phyloP scores from a whole-genome alignment of 1,139 yeast genomes.

The Yamadazyma oceani region DNA sequence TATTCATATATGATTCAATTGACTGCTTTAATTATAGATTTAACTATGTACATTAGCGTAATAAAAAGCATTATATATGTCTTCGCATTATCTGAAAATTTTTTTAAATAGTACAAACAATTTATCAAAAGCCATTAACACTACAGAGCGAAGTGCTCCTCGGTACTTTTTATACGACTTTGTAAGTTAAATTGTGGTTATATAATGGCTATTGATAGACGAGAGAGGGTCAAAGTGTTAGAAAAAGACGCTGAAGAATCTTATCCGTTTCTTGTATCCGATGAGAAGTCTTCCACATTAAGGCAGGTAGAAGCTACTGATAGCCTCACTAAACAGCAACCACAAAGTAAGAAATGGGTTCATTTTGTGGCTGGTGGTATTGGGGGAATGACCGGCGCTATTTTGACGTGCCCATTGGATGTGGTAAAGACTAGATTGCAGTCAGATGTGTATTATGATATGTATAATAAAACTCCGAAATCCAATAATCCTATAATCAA shows the following conservation, averaged over 20 bases:
- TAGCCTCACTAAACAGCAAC: neutral
- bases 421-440: slow-evolving; percentile 95
- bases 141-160: too few relatives aligned
- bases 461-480: slow-evolving; percentile 43
- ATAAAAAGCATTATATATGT: slow-evolving; percentile 2
- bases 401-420: slow-evolving; percentile 91
- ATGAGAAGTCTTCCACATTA: slow-evolving; percentile 58
- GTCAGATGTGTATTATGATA: slow-evolving; percentile 65
- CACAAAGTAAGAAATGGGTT: slow-evolving; percentile 69
- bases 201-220: too few relatives aligned
- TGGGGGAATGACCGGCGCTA: slow-evolving; percentile 98
- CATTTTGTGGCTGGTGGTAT: slow-evolving; percentile 99
- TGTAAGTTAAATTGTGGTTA: too few relatives aligned
- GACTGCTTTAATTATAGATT: too few relatives aligned
- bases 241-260: slow-evolving; percentile 60
- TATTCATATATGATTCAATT: too few relatives aligned
- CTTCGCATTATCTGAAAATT: too few relatives aligned
- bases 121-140: too few relatives aligned
- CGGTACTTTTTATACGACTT: too few relatives aligned
- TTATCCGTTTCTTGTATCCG: slow-evolving; percentile 64
- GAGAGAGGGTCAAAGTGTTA: slow-evolving; percentile 24
- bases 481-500: slow-evolving; percentile 40
- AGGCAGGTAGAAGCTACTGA: slow-evolving; percentile 32
- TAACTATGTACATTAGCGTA: slow-evolving; percentile 3
- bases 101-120: too few relatives aligned